A percentile compares a stretch with the other conserved stretches of the same genome.
Conservation (phyloP, 306 rosid species). For the Senna tora region DNA sequence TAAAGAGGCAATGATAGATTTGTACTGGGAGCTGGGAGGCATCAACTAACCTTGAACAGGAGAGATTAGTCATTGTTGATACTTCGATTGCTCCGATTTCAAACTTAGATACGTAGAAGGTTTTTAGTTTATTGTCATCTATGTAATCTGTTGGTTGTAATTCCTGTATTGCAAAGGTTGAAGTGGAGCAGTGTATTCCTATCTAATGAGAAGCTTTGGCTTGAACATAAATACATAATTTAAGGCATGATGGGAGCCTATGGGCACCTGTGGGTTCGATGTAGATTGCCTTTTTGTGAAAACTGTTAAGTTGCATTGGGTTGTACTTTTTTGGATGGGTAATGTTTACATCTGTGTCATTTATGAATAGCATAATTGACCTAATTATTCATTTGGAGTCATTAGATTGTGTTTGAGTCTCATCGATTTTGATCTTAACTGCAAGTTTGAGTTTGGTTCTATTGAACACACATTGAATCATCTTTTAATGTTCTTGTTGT, state of each 20-base stretch:
- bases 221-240: background rate
- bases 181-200: background rate
- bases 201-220: background rate
- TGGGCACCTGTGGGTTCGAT: background rate
- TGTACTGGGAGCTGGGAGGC: background rate
- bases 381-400: background rate
- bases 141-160: conserved; percentile 1
- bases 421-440: background rate
- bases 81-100: conserved; percentile 4
- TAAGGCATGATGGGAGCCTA: background rate
- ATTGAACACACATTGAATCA: background rate
- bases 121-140: background rate
- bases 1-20: background rate
- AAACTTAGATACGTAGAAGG: background rate
- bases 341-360: background rate
- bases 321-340: background rate
- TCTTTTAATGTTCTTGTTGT: background rate
- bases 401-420: background rate
- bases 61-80: conserved; percentile 16
- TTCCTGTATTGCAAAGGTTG: background rate
- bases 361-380: background rate
- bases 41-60: background rate
- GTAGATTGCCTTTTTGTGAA: background rate
- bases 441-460: background rate
- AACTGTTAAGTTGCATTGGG: background rate